phyloP scores from a whole-genome alignment of 768 basidiomycete genomes.

The Termitomyces eurrhizus region DNA sequence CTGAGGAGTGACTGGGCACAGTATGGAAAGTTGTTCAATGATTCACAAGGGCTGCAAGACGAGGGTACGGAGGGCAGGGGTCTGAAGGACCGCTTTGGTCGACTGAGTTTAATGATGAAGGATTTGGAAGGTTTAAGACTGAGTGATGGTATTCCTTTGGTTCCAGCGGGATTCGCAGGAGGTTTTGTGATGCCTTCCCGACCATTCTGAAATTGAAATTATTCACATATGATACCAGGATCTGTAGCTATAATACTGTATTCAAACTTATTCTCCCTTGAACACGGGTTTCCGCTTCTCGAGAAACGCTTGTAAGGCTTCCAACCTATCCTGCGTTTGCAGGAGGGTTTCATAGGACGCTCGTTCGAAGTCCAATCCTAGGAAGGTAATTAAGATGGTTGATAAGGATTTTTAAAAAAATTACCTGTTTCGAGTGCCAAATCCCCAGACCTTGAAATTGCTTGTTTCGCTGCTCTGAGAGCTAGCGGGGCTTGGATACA shows the following conservation, averaged over 20 bases:
- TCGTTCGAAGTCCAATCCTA: slow-evolving; percentile 90
- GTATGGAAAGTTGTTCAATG: slow-evolving; percentile 79
- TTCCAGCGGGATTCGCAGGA: slow-evolving; percentile 49
- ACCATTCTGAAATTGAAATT: slow-evolving; percentile 31
- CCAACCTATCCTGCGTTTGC: slow-evolving; percentile 67
- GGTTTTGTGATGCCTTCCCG: slow-evolving; percentile 47
- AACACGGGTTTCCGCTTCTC: slow-evolving; percentile 80
- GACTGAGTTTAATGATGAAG: slow-evolving; percentile 84
- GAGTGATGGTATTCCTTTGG: slow-evolving; percentile 54
- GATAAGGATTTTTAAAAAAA: background rate
- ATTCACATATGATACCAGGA: slow-evolving; percentile 8
- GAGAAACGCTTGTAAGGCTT: slow-evolving; percentile 84
- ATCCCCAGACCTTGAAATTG: slow-evolving; percentile 77
- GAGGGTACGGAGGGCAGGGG: slow-evolving; percentile 42
- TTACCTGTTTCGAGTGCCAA: slow-evolving; percentile 70
- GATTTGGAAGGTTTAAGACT: slow-evolving; percentile 70
- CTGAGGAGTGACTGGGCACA: slow-evolving; percentile 89
- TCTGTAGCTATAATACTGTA: slow-evolving; percentile 18
- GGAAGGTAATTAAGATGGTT: background rate
- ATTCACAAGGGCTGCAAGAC: slow-evolving; percentile 41
- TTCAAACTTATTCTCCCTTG: slow-evolving; percentile 61
- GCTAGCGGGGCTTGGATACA: slow-evolving; percentile 69
- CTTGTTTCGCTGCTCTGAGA: slow-evolving; percentile 82
- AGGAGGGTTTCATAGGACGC: slow-evolving; percentile 81
- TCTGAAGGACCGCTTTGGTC: slow-evolving; percentile 61